Percentiles rank a stretch among this genome's conserved stretches.
These are phyloP conservation scores for Lactarius sp. DNA, from an alignment of 768 basidiomycete species.

Conservation along the genomic window DNA sequence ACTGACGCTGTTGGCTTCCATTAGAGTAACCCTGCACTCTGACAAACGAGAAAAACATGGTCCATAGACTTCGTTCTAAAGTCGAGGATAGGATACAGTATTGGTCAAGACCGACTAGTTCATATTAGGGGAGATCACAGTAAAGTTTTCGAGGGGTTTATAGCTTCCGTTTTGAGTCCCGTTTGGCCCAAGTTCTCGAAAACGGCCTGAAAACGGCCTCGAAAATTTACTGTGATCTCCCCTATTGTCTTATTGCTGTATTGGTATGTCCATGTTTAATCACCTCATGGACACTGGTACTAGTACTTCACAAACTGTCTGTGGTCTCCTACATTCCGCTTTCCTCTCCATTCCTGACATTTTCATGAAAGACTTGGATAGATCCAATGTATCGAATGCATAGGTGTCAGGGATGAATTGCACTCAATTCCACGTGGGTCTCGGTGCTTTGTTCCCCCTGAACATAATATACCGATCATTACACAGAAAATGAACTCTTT, in stretches of 20 bases:
- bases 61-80: too few species aligned
- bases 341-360: constrained; percentile 4
- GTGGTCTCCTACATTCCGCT: constrained; percentile 17
- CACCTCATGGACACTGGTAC: background rate
- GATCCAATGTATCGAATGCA: constrained; percentile 66
- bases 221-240: too few species aligned
- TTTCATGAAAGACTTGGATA: constrained; percentile 49
- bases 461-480: background rate
- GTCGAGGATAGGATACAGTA: too few species aligned
- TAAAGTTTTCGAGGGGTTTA: too few species aligned
- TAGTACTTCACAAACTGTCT: constrained; percentile 66
- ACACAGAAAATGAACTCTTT: constrained; percentile 59
- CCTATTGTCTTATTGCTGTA: constrained; percentile 68
- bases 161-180: too few species aligned
- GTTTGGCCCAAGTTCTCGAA: too few species aligned
- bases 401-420: constrained; percentile 79
- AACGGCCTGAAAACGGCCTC: too few species aligned
- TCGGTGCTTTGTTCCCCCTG: background rate
- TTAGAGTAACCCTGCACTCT: too few species aligned
- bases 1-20: too few species aligned
- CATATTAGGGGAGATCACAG: too few species aligned
- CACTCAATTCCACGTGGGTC: constrained; percentile 51
- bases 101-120: constrained; percentile 60
- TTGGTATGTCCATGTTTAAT: constrained; percentile 40
- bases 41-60: too few species aligned